Evolutionary conservation across 192 early-diverging fungal genomes (phyloP), one percentile per base, ranked within the genome.

Genomic region (Backusella tarrabulga): DNA sequence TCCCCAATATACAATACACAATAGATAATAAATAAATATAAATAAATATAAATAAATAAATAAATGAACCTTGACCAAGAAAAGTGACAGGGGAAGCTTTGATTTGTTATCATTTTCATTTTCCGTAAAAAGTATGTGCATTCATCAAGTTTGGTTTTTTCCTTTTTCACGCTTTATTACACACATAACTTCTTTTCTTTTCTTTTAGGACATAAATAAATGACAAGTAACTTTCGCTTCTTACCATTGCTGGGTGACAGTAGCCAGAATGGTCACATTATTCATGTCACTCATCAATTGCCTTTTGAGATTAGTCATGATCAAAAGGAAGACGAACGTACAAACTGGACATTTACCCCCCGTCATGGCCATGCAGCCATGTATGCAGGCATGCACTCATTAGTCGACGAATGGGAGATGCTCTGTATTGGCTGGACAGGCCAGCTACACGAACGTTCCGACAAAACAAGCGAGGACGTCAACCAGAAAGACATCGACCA

Each of bases 311-410:
- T 82, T 12, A 38, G 34, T 35, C 81, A 81, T 67, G 75, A 78
- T 34, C n/a, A 80, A 34, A 76, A 77, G 38, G 76, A 77, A 74
- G 71, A 76, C 11, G 11, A 67, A 41, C n/a, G 21, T 19, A 19
- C 34, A 34, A 8, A 35, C n/a, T 83, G 77, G 77, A 14, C 69
- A 5, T 69, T 83, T 4, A 74, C 41, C 3, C 84, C 85, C 21
- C 84, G 95, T 60, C 81, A 92, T 12, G 95, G 94, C 19, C 97
- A 97, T 81, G 92, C 92, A 6, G 96, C 97, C 67, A 93, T 97
- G 87, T 96, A 94, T 80, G 90, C 94, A 19, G 97, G 95, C 50
- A 91, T 97, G 56, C 83, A 84, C 32, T 92, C 94, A 4, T 85
- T 99, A 26, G 44, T 54, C 23, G 85, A 86, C 26, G 83, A 85